Evolutionary conservation across 768 basidiomycete genomes (phyloP).

Genomic region (Lyophyllum atratum): DNA sequence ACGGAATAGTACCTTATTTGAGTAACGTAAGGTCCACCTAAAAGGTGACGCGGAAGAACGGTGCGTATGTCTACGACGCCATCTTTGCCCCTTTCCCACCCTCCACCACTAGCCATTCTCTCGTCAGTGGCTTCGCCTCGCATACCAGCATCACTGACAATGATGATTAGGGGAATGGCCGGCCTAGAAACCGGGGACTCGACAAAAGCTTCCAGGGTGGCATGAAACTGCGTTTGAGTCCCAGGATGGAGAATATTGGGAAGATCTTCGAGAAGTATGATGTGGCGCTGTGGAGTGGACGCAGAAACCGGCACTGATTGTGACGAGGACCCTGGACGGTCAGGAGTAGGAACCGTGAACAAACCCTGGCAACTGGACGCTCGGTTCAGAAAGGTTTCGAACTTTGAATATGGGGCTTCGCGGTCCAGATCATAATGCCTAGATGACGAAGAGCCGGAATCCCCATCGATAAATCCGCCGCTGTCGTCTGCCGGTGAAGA

Average conservation of each 20-base stretch:
- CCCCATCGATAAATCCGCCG: background rate
- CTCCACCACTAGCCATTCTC: constrained; percentile 37
- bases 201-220: constrained; percentile 61
- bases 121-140: constrained; percentile 69
- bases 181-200: constrained; percentile 31
- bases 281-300: constrained; percentile 38
- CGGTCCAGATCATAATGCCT: constrained; percentile 29
- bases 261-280: constrained; percentile 86
- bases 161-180: constrained; percentile 71
- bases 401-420: constrained; percentile 64
- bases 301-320: constrained; percentile 13
- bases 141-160: constrained; percentile 81
- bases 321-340: constrained; percentile 7
- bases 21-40: constrained; percentile 75
- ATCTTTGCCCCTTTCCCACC: constrained; percentile 48
- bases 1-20: constrained; percentile 65
- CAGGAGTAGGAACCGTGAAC: constrained; percentile 30
- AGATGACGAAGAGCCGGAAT: constrained; percentile 1
- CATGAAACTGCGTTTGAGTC: constrained; percentile 74
- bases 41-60: constrained; percentile 68
- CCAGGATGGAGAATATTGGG: constrained; percentile 83
- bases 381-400: constrained; percentile 73
- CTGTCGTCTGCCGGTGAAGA: background rate
- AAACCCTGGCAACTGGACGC: constrained; percentile 62
- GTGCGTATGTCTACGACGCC: constrained; percentile 66